Evolutionary conservation across 345 rosid species (phyloP).

Genomic region (Heritiera littoralis): DNA sequence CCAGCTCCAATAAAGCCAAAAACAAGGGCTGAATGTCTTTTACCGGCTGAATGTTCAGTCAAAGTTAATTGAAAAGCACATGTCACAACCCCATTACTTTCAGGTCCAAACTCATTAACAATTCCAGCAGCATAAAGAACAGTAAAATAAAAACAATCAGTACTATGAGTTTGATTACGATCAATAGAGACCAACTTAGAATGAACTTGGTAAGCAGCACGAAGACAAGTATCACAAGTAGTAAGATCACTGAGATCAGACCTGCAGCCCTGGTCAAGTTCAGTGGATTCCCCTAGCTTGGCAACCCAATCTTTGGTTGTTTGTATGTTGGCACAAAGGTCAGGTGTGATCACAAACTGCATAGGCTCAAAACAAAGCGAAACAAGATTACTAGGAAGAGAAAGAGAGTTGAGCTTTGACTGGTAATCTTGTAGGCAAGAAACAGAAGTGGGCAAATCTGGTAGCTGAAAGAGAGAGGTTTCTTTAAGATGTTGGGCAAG

Average conservation of each 20-base stretch:
- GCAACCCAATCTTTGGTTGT: conserved; percentile 60
- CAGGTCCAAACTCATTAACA: conserved; percentile 71
- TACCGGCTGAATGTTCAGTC: conserved; percentile 33
- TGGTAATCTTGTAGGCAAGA: conserved; percentile 70
- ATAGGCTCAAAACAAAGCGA: conserved; percentile 58
- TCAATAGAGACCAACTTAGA: conserved; percentile 37
- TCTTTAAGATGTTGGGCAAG: conserved; percentile 59
- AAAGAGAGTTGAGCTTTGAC: conserved; percentile 47
- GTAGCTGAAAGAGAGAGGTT: conserved; percentile 61
- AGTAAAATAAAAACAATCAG: conserved; percentile 54
- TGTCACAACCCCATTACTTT: conserved; percentile 56
- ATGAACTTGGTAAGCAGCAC: conserved; percentile 58
- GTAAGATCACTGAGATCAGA: conserved; percentile 59
- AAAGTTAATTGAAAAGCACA: conserved; percentile 59
- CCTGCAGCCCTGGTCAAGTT: conserved; percentile 62
- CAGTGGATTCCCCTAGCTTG: conserved; percentile 48
- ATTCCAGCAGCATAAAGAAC: conserved; percentile 84
- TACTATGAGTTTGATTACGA: conserved; percentile 50
- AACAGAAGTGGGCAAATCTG: conserved; percentile 47
- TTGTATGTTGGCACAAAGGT: conserved; percentile 55
- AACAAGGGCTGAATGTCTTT: conserved; percentile 44
- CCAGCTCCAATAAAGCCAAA: conserved; percentile 65
- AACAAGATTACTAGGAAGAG: conserved; percentile 48
- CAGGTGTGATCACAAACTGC: conserved; percentile 47
- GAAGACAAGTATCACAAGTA: conserved; percentile 59